These are phyloP conservation scores for Chloranthus sessilifolius DNA, from an alignment of 164 flowering plant species.

Conservation along the genomic window DNA sequence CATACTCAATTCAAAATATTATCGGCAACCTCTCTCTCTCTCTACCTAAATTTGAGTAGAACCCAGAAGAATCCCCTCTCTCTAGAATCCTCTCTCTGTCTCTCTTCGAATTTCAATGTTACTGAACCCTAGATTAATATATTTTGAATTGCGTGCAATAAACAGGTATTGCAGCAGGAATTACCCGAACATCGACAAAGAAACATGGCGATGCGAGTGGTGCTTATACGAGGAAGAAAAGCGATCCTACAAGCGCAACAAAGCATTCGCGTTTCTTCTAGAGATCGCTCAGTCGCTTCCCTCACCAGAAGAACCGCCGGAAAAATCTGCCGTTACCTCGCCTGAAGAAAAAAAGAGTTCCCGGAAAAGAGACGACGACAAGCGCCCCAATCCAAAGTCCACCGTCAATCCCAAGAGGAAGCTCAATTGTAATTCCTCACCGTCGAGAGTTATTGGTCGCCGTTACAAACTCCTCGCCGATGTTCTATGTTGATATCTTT, in stretches of 20 bases:
- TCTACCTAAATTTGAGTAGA: neutral
- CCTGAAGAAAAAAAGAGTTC: conserved; percentile 1
- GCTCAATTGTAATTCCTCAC: conserved; percentile 13
- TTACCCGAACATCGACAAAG: conserved; percentile 12
- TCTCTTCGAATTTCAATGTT: no score
- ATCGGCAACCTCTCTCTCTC: neutral
- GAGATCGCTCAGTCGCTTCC: conserved; percentile 13
- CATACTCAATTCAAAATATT: neutral
- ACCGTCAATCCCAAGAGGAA: neutral
- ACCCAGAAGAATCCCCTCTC: neutral
- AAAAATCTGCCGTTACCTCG: no score
- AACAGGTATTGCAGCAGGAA: conserved; percentile 16
- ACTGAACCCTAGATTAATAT: neutral
- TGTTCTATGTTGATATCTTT: conserved; percentile 16
- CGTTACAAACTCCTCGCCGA: conserved; percentile 19
- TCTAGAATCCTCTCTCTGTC: neutral
- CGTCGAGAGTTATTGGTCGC: conserved; percentile 11
- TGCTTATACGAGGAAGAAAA: conserved; percentile 11
- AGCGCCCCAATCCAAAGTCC: conserved; percentile 1
- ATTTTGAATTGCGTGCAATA: neutral
- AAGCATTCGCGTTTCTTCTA: conserved; percentile 1
- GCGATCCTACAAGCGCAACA: neutral
- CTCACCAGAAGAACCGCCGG: neutral
- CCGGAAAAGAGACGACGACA: conserved; percentile 7
- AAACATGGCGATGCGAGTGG: conserved; percentile 20